Evolutionary conservation across 1,139 yeast species (phyloP), one percentile per base, ranked within the genome.

Genomic region (Suhomyces chickasaworum): DNA sequence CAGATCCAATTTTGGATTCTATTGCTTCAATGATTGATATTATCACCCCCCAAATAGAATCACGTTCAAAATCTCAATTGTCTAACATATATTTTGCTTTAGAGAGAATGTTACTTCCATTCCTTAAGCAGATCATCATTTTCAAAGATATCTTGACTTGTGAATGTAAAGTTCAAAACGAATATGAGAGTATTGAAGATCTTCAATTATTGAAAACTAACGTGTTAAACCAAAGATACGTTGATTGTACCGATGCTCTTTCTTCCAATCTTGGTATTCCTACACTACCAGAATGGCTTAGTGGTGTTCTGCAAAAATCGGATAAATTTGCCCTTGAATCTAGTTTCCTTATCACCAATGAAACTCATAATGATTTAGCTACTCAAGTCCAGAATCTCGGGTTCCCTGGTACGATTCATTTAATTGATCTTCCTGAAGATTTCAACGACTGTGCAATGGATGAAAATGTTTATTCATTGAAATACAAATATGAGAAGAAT

Each of bases 401-500:
- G 12, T 74, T 59, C 47, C 78, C 78, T 1, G 75, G 73, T 5
- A 60, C 64, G 2, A 63, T 73, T 2, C 70, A 70, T 49, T 66
- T 78, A n/a, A 63, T 71, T 16, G 66, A 63, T 20, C 53, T 75
- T 29, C 78, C 79, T 0, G 56, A 63, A 7, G 75, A 68, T 49
- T 71, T 63, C 50, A 62, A 60, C 47, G 52, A 59, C 3, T 62
- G 73, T 45, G 53, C 68, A 3, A 57, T 68, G 23, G 66, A 67
- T 41, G 55, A 57, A 23, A 56, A 59, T 20, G 54, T 49, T 18
- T 50, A 50, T 23, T 46, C 57, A 7, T 50, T 42, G 10, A 52
- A 48, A 30, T 61, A 62, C 7, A 46, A 55, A 1, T 60, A 58
- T 36, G 71, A 67, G 35, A 58, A 56, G 39, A 58, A 59, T 10